Conservation (phyloP, 768 basidiomycete genomes). For the Rubroboletus pulcherrimus region DNA sequence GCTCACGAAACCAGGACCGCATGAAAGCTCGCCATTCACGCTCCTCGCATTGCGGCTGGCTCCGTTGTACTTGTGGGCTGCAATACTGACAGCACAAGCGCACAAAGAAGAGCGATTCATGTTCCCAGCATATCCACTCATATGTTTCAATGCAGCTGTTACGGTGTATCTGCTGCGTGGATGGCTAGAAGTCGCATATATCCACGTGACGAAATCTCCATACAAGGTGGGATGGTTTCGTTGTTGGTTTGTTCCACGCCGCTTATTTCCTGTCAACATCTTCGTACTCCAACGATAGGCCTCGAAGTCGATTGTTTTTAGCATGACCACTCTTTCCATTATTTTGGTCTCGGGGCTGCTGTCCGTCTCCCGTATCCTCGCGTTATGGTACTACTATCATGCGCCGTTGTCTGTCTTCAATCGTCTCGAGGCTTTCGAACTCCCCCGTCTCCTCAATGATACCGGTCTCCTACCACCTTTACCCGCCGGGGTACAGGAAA, state of each 20-base stretch:
- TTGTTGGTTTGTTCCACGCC: neutral
- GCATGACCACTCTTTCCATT: conserved; percentile 67
- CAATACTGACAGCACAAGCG: conserved; percentile 71
- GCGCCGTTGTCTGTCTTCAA: conserved; percentile 72
- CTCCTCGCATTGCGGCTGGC: conserved; percentile 71
- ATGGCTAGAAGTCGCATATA: conserved; percentile 76
- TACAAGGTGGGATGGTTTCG: conserved; percentile 60
- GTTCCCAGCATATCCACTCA: conserved; percentile 87
- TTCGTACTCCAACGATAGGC: conserved; percentile 46
- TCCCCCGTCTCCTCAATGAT: conserved; percentile 76
- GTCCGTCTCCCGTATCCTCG: conserved; percentile 76
- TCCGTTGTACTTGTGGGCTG: conserved; percentile 92
- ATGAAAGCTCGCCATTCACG: conserved; percentile 77
- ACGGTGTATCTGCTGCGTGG: conserved; percentile 80
- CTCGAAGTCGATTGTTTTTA: conserved; percentile 71
- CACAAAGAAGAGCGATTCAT: conserved; percentile 99
- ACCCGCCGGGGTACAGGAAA: conserved; percentile 42
- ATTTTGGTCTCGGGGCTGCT: conserved; percentile 62
- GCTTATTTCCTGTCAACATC: neutral
- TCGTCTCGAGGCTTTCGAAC: conserved; percentile 70
- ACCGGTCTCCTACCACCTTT: conserved; percentile 58
- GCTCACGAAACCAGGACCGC: conserved; percentile 40
- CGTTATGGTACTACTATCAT: conserved; percentile 87
- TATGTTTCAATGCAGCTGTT: conserved; percentile 95
- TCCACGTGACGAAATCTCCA: conserved; percentile 75